Percentiles rank a stretch among this genome's conserved stretches.
Conservation (phyloP, 2,329 filamentous ascomycete species). For the Neofusicoccum umdonicola region DNA sequence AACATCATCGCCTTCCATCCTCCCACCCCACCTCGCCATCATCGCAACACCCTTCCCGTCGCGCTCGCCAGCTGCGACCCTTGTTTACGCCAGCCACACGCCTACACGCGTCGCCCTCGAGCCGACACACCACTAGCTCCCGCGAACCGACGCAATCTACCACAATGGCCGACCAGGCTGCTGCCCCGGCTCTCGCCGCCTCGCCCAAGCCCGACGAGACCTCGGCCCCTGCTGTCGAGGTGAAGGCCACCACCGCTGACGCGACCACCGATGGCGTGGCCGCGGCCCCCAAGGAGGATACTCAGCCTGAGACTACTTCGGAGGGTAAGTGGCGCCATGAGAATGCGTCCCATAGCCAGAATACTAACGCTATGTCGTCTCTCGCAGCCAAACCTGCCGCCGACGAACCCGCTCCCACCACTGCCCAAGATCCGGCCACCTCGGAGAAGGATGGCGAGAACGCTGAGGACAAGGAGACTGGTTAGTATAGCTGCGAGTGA, state of each 20-base stretch:
- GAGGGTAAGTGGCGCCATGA: slow-evolving; percentile 28
- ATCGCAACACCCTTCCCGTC: slow-evolving; percentile 27
- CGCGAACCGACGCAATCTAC: slow-evolving; percentile 31
- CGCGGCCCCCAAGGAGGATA: slow-evolving; percentile 29
- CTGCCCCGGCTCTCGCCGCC: slow-evolving; percentile 28
- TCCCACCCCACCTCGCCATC: slow-evolving; percentile 28
- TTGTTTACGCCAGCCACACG: slow-evolving; percentile 31
- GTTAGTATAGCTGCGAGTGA: not conserved
- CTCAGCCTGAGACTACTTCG: slow-evolving; percentile 26
- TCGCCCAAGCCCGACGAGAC: slow-evolving; percentile 29
- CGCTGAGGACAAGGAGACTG: slow-evolving; percentile 26
- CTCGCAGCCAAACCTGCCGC: slow-evolving; percentile 7
- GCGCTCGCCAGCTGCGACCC: slow-evolving; percentile 26
- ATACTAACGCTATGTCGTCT: slow-evolving; percentile 16
- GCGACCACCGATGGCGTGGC: slow-evolving; percentile 30
- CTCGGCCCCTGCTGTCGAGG: slow-evolving; percentile 31
- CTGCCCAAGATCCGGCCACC: not conserved
- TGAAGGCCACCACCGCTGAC: slow-evolving; percentile 23
- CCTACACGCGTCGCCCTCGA: slow-evolving; percentile 33
- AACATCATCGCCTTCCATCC: slow-evolving; percentile 38
- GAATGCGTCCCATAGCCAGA: slow-evolving; percentile 10
- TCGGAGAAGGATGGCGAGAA: slow-evolving; percentile 22
- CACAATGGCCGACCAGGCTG: slow-evolving; percentile 38
- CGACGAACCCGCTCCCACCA: slow-evolving; percentile 1
- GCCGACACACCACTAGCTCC: slow-evolving; percentile 19